These are phyloP conservation scores for Hirschfeldia incana DNA, from an alignment of 345 rosid species.

Conservation along the genomic window DNA sequence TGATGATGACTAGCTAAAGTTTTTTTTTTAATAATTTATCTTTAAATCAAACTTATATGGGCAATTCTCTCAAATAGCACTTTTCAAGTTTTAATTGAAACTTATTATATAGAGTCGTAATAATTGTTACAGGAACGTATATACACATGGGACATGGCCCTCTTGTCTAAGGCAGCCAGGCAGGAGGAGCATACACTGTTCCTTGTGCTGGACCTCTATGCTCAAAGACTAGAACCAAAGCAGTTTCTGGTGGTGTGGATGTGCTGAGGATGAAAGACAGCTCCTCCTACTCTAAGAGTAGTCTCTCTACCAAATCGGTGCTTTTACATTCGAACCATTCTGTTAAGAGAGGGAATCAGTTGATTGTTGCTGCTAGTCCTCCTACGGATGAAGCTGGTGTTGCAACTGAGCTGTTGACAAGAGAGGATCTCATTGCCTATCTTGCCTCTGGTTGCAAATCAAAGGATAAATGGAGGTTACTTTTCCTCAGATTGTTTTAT, in stretches of 20 bases:
- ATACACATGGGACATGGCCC: conserved; percentile 46
- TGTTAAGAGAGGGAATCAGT: conserved; percentile 47
- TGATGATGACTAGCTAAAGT: no score
- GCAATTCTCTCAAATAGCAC: no score
- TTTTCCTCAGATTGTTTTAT: background rate
- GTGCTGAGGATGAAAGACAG: conserved; percentile 45
- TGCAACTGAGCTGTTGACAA: conserved; percentile 69
- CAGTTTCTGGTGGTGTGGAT: conserved; percentile 36
- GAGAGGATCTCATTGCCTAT: conserved; percentile 83
- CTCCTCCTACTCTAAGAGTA: conserved; percentile 27
- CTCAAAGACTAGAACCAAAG: conserved; percentile 38
- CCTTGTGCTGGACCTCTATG: conserved; percentile 41
- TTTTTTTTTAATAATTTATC: no score
- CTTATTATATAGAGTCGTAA: no score
- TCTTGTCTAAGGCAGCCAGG: conserved; percentile 48
- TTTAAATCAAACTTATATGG: no score
- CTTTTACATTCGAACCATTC: conserved; percentile 14
- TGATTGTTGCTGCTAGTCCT: conserved; percentile 85
- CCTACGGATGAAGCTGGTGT: conserved; percentile 71
- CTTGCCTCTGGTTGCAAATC: conserved; percentile 97
- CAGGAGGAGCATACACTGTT: conserved; percentile 42
- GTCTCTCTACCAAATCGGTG: conserved; percentile 36
- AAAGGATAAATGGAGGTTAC: conserved; percentile 90
- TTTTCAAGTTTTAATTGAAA: no score
- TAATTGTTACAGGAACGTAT: conserved; percentile 36